A percentile compares a stretch with the other conserved stretches of the same genome.
These are phyloP conservation scores for Umbelopsis sp. DNA, from an alignment of 371 early-diverging fungal species.

Conservation along the genomic window DNA sequence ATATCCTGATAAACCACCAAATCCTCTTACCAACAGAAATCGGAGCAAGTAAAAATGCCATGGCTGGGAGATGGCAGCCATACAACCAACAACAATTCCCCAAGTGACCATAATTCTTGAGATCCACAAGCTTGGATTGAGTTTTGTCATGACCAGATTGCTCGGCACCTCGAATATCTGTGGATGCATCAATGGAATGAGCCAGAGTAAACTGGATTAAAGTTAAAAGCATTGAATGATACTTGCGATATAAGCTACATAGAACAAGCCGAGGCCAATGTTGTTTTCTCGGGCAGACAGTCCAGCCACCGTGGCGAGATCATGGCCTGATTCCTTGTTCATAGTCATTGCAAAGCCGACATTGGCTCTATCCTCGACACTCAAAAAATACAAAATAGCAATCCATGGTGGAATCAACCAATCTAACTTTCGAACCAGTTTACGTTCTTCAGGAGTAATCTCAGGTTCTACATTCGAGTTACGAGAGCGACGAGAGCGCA, in stretches of 20 bases:
- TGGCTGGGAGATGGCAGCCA: constrained; percentile 47
- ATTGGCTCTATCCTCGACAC: constrained; percentile 53
- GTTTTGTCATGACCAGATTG: constrained; percentile 52
- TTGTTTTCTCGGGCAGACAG: constrained; percentile 44
- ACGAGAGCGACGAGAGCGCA: not conserved
- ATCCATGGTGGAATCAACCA: constrained; percentile 57
- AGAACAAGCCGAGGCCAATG: constrained; percentile 51
- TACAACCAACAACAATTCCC: constrained; percentile 52
- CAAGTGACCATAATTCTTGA: constrained; percentile 58
- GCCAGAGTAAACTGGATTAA: no score
- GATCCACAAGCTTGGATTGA: constrained; percentile 52
- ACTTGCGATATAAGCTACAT: constrained; percentile 55
- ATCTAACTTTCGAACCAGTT: constrained; percentile 49
- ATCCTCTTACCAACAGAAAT: constrained; percentile 38
- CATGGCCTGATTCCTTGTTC: constrained; percentile 46
- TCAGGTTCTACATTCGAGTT: not conserved
- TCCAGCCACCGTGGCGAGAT: constrained; percentile 41
- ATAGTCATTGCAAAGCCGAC: constrained; percentile 58
- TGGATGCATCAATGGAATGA: not conserved
- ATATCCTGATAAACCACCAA: not conserved
- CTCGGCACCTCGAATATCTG: constrained; percentile 53
- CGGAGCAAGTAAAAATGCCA: constrained; percentile 57
- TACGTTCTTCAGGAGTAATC: constrained; percentile 13
- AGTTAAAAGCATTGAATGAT: not conserved
- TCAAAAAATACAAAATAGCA: constrained; percentile 50